A percentile compares a stretch with the other conserved stretches of the same genome.
Conservation (phyloP, 768 basidiomycete genomes). For the Xerocomellus dryophilus region DNA sequence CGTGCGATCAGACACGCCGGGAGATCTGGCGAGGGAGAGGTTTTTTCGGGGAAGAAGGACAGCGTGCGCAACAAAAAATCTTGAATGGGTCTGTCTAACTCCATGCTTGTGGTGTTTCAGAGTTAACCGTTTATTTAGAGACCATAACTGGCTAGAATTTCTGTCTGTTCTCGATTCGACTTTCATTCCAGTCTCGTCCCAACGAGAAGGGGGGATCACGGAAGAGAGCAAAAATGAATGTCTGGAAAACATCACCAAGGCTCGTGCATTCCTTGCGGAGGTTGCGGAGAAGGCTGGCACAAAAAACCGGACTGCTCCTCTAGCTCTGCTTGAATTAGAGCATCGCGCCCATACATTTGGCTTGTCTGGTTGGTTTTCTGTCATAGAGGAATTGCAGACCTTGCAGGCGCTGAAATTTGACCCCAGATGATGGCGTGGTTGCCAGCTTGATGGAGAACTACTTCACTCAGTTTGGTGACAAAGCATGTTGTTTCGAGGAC, state of each 20-base stretch:
- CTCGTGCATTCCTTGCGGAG: slow-evolving; percentile 50
- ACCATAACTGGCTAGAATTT: slow-evolving; percentile 87
- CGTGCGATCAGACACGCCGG: slow-evolving; percentile 72
- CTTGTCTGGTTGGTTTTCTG: slow-evolving; percentile 39
- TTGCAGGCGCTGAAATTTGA: slow-evolving; percentile 2
- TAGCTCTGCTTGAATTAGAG: slow-evolving; percentile 78
- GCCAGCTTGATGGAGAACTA: slow-evolving; percentile 59
- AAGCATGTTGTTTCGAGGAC: slow-evolving; percentile 87
- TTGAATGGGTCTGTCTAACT: slow-evolving; percentile 48
- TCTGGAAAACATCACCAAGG: slow-evolving; percentile 39
- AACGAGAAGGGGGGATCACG: slow-evolving; percentile 23
- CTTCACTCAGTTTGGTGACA: slow-evolving; percentile 70
- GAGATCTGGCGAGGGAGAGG: slow-evolving; percentile 64
- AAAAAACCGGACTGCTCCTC: slow-evolving; percentile 68
- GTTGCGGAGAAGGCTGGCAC: slow-evolving; percentile 64
- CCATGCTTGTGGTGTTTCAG: slow-evolving; percentile 1
- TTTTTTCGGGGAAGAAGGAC: slow-evolving; percentile 57
- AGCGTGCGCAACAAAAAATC: slow-evolving; percentile 57
- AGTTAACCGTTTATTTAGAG: slow-evolving; percentile 41
- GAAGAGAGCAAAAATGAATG: slow-evolving; percentile 39
- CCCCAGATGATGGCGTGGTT: slow-evolving; percentile 45
- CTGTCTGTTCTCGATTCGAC: slow-evolving; percentile 68
- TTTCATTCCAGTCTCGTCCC: slow-evolving; percentile 42
- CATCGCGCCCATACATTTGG: slow-evolving; percentile 49
- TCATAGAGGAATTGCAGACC: background rate